phyloP scores from a whole-genome alignment of 148 eudicot genomes.

The Oxyria digyna region DNA sequence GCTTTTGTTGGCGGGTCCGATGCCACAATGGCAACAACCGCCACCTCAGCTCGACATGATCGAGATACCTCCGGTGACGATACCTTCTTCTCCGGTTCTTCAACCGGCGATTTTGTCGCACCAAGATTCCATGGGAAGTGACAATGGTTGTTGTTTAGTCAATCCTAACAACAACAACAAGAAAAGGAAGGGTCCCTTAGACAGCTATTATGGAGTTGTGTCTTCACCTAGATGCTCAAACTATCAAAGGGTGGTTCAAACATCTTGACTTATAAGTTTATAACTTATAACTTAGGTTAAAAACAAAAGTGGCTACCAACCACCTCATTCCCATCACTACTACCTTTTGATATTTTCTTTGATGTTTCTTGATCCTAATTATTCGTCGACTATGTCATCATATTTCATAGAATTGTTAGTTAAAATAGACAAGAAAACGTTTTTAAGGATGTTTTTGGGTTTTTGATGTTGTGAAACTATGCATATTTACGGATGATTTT shows the following conservation, averaged over 20 bases:
- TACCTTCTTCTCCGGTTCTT: conserved; percentile 15
- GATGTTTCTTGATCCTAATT: too few relatives aligned
- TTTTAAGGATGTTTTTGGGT: too few relatives aligned
- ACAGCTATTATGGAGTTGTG: conserved; percentile 17
- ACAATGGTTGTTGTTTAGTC: not conserved
- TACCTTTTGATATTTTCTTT: too few relatives aligned
- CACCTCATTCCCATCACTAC: not conserved
- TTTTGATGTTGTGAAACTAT: not conserved
- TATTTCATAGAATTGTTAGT: too few relatives aligned
- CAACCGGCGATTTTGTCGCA: not conserved
- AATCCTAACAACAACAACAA: not conserved
- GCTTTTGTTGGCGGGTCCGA: conserved; percentile 67
- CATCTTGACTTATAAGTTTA: conserved; percentile 2
- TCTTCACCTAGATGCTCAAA: conserved; percentile 26
- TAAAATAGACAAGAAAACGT: too few relatives aligned
- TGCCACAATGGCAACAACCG: conserved; percentile 88
- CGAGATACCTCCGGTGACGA: conserved; percentile 65
- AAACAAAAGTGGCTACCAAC: conserved; percentile 8
- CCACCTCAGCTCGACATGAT: conserved; percentile 63
- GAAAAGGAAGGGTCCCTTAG: conserved; percentile 26
- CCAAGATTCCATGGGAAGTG: conserved; percentile 7
- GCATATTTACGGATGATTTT: not conserved
- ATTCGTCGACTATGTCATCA: too few relatives aligned
- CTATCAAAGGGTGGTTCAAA: conserved; percentile 50
- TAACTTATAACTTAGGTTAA: not conserved